Percentiles rank a stretch among this genome's conserved stretches.
Conservation (phyloP, 176 grass and related monocot species). For the Carex scoparia region DNA sequence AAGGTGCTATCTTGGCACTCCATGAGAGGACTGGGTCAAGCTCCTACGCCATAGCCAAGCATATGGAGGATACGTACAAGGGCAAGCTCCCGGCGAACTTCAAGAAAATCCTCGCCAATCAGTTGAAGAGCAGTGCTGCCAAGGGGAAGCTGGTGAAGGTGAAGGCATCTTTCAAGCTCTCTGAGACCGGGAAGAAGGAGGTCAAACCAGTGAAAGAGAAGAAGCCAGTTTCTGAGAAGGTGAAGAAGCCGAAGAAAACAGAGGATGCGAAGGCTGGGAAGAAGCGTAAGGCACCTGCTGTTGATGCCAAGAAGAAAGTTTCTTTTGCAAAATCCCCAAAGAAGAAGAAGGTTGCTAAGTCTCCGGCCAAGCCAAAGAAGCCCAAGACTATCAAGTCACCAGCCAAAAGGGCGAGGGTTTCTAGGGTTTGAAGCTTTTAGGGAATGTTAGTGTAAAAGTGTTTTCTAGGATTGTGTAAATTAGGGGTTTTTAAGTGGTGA, state of each 20-base stretch:
- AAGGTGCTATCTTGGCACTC: conserved; percentile 60
- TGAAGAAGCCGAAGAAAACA: conserved; percentile 19
- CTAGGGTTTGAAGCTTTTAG: neutral
- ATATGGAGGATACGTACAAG: conserved; percentile 73
- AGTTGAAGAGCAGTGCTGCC: conserved; percentile 37
- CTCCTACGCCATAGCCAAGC: conserved; percentile 67
- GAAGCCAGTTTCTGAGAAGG: conserved; percentile 26
- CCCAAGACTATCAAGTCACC: conserved; percentile 36
- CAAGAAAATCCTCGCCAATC: conserved; percentile 68
- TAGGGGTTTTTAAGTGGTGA: neutral
- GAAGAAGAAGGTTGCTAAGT: conserved; percentile 31
- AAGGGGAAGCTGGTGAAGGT: conserved; percentile 96
- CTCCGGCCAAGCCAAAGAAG: conserved; percentile 31
- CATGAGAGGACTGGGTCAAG: conserved; percentile 89
- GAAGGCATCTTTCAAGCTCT: conserved; percentile 97
- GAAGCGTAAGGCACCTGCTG: conserved; percentile 41
- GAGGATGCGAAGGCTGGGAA: neutral
- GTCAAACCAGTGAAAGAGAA: neutral
- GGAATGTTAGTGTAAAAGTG: neutral
- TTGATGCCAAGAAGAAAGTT: conserved; percentile 4
- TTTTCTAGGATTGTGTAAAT: conserved; percentile 28
- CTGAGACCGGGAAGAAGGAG: conserved; percentile 43
- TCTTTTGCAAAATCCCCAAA: neutral
- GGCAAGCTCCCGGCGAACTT: conserved; percentile 55
- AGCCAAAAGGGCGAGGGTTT: conserved; percentile 46